Conservation (phyloP, 1,284 basidiomycete species). For the Schizophyllum amplum region DNA sequence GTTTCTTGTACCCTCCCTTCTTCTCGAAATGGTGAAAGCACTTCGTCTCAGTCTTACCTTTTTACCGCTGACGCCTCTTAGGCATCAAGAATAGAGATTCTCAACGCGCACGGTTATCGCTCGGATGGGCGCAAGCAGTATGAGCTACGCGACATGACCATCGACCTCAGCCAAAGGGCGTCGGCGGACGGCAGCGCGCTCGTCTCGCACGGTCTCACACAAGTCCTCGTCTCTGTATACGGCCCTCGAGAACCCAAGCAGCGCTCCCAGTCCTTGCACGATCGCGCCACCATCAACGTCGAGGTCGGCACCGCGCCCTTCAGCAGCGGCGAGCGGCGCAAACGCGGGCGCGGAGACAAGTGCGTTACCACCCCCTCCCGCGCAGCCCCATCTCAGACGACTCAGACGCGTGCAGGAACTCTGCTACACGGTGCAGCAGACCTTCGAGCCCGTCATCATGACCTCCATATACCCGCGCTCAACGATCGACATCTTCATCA, state of each 20-base stretch:
- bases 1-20: too few relatives aligned
- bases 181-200: conserved; percentile 80
- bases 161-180: conserved; percentile 73
- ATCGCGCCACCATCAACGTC: conserved; percentile 80
- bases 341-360: conserved; percentile 81
- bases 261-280: conserved; percentile 68
- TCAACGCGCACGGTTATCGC: conserved; percentile 84
- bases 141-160: conserved; percentile 79
- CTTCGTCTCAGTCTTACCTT: too few relatives aligned
- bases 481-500: conserved; percentile 90
- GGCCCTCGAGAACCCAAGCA: conserved; percentile 86
- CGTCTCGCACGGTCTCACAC: conserved; percentile 86
- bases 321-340: conserved; percentile 74
- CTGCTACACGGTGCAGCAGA: conserved; percentile 81
- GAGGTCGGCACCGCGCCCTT: conserved; percentile 83
- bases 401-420: conserved; percentile 83
- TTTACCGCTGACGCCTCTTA: too few relatives aligned
- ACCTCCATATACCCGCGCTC: conserved; percentile 88
- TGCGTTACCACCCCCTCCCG: conserved; percentile 24
- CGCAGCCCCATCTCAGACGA: conserved; percentile 7
- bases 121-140: conserved; percentile 88
- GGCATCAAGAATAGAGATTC: conserved; percentile 54
- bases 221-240: conserved; percentile 81
- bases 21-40: too few relatives aligned
- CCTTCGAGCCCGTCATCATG: conserved; percentile 93